These are phyloP conservation scores for Podospora bellae-mahoneyi DNA, from an alignment of 495 filamentous ascomycete genomes.

Conservation along the genomic window DNA sequence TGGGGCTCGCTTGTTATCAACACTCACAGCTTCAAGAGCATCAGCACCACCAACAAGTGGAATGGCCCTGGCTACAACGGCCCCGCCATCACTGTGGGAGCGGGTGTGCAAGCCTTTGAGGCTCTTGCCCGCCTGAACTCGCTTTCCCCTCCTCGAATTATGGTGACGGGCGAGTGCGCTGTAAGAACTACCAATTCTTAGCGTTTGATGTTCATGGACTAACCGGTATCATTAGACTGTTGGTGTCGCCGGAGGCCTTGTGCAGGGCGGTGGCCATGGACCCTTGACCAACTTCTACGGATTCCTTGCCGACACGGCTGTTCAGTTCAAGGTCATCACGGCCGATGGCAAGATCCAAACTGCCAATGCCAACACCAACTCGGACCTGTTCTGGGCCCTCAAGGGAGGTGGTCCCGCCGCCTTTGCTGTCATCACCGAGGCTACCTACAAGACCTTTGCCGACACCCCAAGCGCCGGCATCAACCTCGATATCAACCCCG, in stretches of 20 bases:
- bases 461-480: slow-evolving; percentile 41
- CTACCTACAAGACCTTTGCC: slow-evolving; percentile 47
- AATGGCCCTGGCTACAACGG: slow-evolving; percentile 41
- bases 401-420: slow-evolving; percentile 57
- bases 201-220: slow-evolving; percentile 30
- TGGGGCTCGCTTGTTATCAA: slow-evolving; percentile 59
- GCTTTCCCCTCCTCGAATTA: slow-evolving; percentile 45
- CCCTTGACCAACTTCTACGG: slow-evolving; percentile 50
- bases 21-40: slow-evolving; percentile 59
- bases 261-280: slow-evolving; percentile 58
- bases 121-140: slow-evolving; percentile 44
- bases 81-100: slow-evolving; percentile 46
- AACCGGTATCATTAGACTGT: slow-evolving; percentile 47
- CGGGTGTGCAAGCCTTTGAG: slow-evolving; percentile 46
- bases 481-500: slow-evolving; percentile 41
- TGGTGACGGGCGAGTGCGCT: slow-evolving; percentile 47
- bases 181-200: slow-evolving; percentile 32
- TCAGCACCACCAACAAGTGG: slow-evolving; percentile 41
- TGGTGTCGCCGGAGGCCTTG: slow-evolving; percentile 50
- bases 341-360: slow-evolving; percentile 52
- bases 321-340: slow-evolving; percentile 56
- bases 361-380: slow-evolving; percentile 46
- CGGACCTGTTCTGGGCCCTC: slow-evolving; percentile 65
- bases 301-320: slow-evolving; percentile 53
- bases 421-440: slow-evolving; percentile 55